These are phyloP conservation scores for Candida labiduridarum DNA, from an alignment of 1,139 yeast genomes.

Conservation along the genomic window DNA sequence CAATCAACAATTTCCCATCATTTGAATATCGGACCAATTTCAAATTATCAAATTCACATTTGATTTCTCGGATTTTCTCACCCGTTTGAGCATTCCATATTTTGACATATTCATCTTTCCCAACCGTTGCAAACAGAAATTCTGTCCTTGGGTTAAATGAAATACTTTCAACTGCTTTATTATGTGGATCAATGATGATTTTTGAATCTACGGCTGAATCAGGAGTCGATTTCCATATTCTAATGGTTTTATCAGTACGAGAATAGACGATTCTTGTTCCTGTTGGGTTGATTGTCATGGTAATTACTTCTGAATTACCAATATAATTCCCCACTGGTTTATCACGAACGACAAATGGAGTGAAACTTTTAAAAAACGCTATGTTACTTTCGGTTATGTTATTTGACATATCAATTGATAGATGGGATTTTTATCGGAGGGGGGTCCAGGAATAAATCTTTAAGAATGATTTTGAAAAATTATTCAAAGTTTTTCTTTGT, in stretches of 20 bases:
- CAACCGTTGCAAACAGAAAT: slow-evolving; percentile 58
- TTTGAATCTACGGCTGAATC: slow-evolving; percentile 36
- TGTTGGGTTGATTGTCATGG: slow-evolving; percentile 35
- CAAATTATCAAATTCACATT: slow-evolving; percentile 20
- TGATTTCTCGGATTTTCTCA: slow-evolving; percentile 35
- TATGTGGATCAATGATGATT: slow-evolving; percentile 47
- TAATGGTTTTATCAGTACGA: slow-evolving; percentile 47
- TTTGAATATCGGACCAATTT: slow-evolving; percentile 48
- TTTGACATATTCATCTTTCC: slow-evolving; percentile 54
- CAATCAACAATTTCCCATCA: slow-evolving; percentile 57
- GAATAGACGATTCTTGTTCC: slow-evolving; percentile 50
- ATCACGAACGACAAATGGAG: slow-evolving; percentile 25
- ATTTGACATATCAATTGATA: neutral
- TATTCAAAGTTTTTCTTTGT: neutral
- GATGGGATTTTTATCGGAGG: neutral
- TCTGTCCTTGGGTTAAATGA: slow-evolving; percentile 65
- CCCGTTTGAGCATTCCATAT: slow-evolving; percentile 57
- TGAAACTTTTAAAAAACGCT: slow-evolving; percentile 27
- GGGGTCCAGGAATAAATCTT: too few species aligned
- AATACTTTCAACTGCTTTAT: slow-evolving; percentile 49
- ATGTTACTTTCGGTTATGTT: slow-evolving; percentile 13
- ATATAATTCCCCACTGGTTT: slow-evolving; percentile 28
- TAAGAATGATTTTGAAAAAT: neutral
- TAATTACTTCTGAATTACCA: slow-evolving; percentile 33
- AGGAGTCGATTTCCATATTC: slow-evolving; percentile 42